Conservation (phyloP, 176 grass and related monocot species). For the Bromus sterilis region DNA sequence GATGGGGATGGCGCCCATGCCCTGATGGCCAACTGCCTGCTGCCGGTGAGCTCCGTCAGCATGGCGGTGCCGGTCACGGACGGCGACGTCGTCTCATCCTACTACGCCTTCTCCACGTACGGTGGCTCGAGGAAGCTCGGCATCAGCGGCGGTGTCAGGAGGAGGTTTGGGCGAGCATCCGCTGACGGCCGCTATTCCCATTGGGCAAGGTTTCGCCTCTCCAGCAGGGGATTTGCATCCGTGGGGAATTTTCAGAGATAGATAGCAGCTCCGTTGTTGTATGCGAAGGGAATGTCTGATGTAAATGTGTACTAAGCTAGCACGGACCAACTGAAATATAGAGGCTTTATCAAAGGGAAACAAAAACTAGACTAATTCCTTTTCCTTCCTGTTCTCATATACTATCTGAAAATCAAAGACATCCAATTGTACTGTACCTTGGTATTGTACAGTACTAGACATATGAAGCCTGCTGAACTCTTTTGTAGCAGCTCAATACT, state of each 20-base stretch:
- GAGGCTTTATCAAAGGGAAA: too few relatives aligned
- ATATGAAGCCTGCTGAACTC: too few relatives aligned
- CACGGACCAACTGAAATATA: too few relatives aligned
- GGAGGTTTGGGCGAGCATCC: not conserved
- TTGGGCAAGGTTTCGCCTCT: not conserved
- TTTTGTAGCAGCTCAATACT: too few relatives aligned
- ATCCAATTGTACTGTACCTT: too few relatives aligned
- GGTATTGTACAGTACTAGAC: too few relatives aligned
- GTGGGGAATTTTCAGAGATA: not conserved
- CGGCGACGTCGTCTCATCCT: not conserved
- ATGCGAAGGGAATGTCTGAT: not conserved
- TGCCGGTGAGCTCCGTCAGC: constrained; percentile 47
- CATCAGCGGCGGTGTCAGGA: not conserved
- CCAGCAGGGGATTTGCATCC: not conserved
- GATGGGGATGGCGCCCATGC: constrained; percentile 3
- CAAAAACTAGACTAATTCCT: too few relatives aligned
- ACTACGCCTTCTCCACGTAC: not conserved
- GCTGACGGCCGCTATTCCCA: not conserved
- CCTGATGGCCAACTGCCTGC: constrained; percentile 58
- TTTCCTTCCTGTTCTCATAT: too few relatives aligned
- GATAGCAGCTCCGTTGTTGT: not conserved
- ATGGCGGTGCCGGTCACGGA: constrained; percentile 38
- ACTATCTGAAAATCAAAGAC: too few relatives aligned
- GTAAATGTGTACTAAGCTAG: not conserved
- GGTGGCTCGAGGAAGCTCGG: not conserved